phyloP scores from a whole-genome alignment of 306 rosid species.

The Pterocarpus macrocarpus region DNA sequence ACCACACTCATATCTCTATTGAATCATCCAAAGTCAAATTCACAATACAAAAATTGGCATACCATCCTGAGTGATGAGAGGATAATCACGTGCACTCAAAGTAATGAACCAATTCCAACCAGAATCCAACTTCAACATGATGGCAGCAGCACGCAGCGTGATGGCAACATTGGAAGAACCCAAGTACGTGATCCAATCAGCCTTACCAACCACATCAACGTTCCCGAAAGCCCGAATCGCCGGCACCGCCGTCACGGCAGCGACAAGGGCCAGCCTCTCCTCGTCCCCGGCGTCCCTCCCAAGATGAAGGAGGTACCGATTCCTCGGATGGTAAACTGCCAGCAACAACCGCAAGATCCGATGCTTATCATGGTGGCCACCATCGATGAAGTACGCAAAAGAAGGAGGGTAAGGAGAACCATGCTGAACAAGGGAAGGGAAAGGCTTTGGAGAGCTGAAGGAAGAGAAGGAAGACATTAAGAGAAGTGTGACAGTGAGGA shows the following conservation, averaged over 20 bases:
- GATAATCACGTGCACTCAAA: conserved; percentile 88
- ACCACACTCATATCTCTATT: background rate
- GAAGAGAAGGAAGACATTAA: conserved; percentile 76
- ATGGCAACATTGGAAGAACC: conserved; percentile 84
- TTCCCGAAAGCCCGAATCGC: conserved; percentile 83
- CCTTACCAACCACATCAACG: conserved; percentile 86
- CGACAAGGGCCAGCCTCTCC: conserved; percentile 64
- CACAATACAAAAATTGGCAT: conserved; percentile 51
- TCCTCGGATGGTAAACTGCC: conserved; percentile 90
- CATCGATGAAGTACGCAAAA: conserved; percentile 84
- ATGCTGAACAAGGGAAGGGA: conserved; percentile 72
- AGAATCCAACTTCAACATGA: conserved; percentile 75
- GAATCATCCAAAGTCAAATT: conserved; percentile 10
- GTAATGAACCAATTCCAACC: conserved; percentile 95
- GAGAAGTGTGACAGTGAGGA: conserved; percentile 66
- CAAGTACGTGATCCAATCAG: conserved; percentile 82
- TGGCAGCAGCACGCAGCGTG: conserved; percentile 81
- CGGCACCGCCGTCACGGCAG: conserved; percentile 64
- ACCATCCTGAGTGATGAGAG: conserved; percentile 96
- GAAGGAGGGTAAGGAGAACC: conserved; percentile 85
- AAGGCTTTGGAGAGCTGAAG: conserved; percentile 71
- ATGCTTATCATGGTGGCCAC: conserved; percentile 72
- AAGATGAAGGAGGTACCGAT: conserved; percentile 82
- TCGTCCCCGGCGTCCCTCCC: conserved; percentile 72
- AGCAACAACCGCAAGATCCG: conserved; percentile 89